Conservation (phyloP, 306 rosid genomes). For the Vicia villosa region DNA sequence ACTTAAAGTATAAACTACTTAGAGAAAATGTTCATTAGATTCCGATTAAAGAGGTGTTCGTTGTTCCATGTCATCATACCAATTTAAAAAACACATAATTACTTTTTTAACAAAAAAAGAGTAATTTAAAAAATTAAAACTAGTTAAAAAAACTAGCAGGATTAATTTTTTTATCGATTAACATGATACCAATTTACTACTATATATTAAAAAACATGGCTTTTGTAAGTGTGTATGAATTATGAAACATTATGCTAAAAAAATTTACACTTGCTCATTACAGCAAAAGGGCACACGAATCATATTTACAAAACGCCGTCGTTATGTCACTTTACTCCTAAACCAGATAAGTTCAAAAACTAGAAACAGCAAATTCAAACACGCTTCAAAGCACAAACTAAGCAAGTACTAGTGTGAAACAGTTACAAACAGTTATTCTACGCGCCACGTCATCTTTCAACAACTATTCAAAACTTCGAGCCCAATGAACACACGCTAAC, state of each 20-base stretch:
- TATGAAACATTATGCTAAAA: not conserved
- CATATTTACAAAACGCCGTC: not conserved
- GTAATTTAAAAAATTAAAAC: no score
- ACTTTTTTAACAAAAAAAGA: no score
- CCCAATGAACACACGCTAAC: not conserved
- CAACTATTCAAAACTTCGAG: constrained; percentile 26
- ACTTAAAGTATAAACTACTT: no score
- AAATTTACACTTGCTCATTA: not conserved
- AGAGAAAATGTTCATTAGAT: no score
- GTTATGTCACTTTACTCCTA: not conserved
- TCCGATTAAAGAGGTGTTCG: no score
- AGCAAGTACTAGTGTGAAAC: not conserved
- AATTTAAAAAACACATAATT: no score
- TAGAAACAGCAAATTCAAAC: constrained; percentile 2
- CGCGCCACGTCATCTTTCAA: constrained; percentile 56
- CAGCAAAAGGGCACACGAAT: not conserved
- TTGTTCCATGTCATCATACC: no score
- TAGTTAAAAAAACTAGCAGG: no score
- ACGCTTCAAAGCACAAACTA: constrained; percentile 17
- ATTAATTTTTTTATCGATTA: no score
- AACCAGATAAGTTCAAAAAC: not conserved
- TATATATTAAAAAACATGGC: no score
- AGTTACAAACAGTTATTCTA: constrained; percentile 55
- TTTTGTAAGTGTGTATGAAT: no score
- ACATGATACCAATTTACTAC: no score